phyloP scores from a whole-genome alignment of 1,139 yeast species.

The Yamadazyma taylorii region DNA sequence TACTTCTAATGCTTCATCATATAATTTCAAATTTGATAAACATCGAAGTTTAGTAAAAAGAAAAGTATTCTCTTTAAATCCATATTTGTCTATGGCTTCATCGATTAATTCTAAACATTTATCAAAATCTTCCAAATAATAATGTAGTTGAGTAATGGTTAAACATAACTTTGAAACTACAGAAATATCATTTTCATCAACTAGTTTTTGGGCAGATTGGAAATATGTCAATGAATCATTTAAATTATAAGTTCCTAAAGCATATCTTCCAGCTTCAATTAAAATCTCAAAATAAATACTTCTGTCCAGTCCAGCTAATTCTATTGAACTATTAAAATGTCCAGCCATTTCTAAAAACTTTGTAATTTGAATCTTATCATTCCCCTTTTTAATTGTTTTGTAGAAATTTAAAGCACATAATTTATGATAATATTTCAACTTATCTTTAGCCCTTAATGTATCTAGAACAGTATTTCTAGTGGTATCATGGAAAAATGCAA shows the following conservation, averaged over 20 bases:
- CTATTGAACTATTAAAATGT: constrained; percentile 32
- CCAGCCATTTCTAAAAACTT: constrained; percentile 35
- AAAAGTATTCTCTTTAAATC: constrained; percentile 32
- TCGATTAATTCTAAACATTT: constrained; percentile 30
- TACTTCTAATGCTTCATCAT: constrained; percentile 36
- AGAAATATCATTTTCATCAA: constrained; percentile 19
- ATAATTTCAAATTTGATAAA: constrained; percentile 31
- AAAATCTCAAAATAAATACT: constrained; percentile 31
- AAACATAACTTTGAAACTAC: constrained; percentile 26
- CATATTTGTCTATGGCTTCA: constrained; percentile 21
- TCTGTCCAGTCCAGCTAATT: constrained; percentile 26
- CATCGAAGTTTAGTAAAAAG: constrained; percentile 41
- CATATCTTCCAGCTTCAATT: constrained; percentile 37
- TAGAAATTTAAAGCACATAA: constrained; percentile 44
- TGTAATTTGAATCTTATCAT: constrained; percentile 18
- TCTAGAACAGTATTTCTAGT: constrained; percentile 27
- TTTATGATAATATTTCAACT: constrained; percentile 36
- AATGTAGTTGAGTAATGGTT: constrained; percentile 35
- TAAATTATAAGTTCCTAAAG: constrained; percentile 36
- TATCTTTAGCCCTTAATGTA: constrained; percentile 24
- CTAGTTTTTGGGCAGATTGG: constrained; percentile 27
- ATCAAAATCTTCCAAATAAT: constrained; percentile 26
- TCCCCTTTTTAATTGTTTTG: constrained; percentile 23
- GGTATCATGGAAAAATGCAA: constrained; percentile 39
- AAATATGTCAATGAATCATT: constrained; percentile 32